phyloP scores from a whole-genome alignment of 108 stramenopile species.

The Parietichytrium sp. region DNA sequence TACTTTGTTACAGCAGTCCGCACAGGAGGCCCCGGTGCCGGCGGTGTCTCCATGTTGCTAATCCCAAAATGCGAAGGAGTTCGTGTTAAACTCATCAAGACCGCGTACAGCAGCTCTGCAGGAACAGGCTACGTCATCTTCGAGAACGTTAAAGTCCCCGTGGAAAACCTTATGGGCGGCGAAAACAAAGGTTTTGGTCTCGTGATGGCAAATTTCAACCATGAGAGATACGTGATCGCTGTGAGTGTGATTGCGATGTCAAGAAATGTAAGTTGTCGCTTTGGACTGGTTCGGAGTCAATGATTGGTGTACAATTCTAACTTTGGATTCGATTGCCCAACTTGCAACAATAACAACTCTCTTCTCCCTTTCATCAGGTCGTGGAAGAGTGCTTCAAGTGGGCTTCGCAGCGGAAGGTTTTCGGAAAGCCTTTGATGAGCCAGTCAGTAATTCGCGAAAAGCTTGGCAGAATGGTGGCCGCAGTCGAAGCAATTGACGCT shows the following conservation, averaged over 20 bases:
- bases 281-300: too few relatives aligned
- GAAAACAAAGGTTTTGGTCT: constrained; percentile 17
- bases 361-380: not conserved
- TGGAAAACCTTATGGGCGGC: constrained; percentile 28
- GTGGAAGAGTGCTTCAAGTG: constrained; percentile 35
- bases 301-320: too few relatives aligned
- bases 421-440: not conserved
- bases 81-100: constrained; percentile 10
- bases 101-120: constrained; percentile 8
- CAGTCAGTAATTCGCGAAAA: constrained; percentile 35
- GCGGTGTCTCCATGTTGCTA: constrained; percentile 12
- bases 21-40: constrained; percentile 24
- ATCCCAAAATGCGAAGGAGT: constrained; percentile 23
- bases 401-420: constrained; percentile 27
- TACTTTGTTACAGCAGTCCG: constrained; percentile 4
- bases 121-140: constrained; percentile 17
- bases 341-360: too few relatives aligned
- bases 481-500: not conserved
- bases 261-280: too few relatives aligned
- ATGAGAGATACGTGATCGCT: not conserved
- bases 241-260: not conserved
- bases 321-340: too few relatives aligned
- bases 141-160: constrained; percentile 36
- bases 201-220: constrained; percentile 34
- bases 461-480: not conserved